Evolutionary conservation across 2,329 filamentous ascomycete genomes (phyloP), one percentile per base, ranked within the genome.

Genomic region (Xylogone sp.): DNA sequence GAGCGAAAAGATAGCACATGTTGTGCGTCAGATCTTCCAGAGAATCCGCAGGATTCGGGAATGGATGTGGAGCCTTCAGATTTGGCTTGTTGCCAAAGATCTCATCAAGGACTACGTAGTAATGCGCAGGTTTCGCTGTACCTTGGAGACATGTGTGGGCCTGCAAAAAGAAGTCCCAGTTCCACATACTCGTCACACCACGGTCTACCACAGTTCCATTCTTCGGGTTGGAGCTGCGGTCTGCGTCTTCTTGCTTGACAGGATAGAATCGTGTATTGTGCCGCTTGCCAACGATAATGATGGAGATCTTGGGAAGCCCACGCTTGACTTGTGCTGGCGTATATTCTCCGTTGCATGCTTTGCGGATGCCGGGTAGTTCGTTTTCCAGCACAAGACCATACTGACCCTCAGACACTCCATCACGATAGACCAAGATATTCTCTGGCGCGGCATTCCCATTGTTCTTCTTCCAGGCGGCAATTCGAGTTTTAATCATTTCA

Each of bases 191-290:
- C 0, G 88, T 93, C 51, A 96, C 79, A 22, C 87, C 88, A 21
- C 89, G 86, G 67, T 95, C 90, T 43, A 96, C 88, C 0, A 95
- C 79, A 0, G 90, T 94, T 24, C 90, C 91, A 42, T 83, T 84
- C 53, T 74, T 67, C 2, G 85, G 77, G 60, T 94, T 95, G 21
- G 78, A 75, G 0, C 77, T 82, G n/a, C 69, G 71, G 52, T 77
- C 75, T 0, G 74, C 73, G 1, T 77, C 73, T 3, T 73, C 60
- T 1, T 71, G 60, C 2, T 72, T 68, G 0, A 86, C 86, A 0
- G 89, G 88, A 64, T 87, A 96, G 69, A 96, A 94, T 0, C 91
- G 82, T 0, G 88, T 93, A 61, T 95, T 86, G 59, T 96, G 90
- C 0, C 90, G 82, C 71, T 96, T 96, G 43, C 90, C 90, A 0